A percentile compares a stretch with the other conserved stretches of the same genome.
Evolutionary conservation across 306 rosid genomes (phyloP).

Genomic region (Arachis stenosperma): DNA sequence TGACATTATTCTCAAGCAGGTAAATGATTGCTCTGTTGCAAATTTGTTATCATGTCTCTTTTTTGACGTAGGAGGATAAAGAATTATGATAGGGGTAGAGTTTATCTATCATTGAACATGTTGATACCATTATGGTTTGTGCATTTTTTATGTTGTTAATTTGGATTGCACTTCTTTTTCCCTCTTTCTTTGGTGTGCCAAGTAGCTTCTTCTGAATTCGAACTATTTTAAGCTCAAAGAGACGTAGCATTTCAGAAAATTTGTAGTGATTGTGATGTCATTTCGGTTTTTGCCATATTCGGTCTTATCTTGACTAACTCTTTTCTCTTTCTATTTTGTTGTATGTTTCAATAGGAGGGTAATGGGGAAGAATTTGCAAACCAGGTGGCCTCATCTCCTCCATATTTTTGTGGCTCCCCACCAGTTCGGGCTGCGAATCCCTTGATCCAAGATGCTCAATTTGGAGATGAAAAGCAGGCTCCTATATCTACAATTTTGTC

Average conservation of each 20-base stretch:
- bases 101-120: background rate
- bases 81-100: background rate
- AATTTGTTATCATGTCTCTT: background rate
- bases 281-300: background rate
- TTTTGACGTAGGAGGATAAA: background rate
- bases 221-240: background rate
- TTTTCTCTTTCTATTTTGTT: background rate
- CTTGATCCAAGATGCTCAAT: slow-evolving; percentile 69
- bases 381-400: slow-evolving; percentile 70
- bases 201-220: background rate
- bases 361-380: slow-evolving; percentile 51
- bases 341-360: slow-evolving; percentile 50
- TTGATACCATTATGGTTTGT: background rate
- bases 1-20: slow-evolving; percentile 72
- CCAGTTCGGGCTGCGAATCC: slow-evolving; percentile 80
- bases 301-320: background rate
- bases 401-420: slow-evolving; percentile 78
- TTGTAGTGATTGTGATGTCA: background rate
- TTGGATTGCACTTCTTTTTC: background rate
- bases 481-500: slow-evolving; percentile 53
- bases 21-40: slow-evolving; percentile 16
- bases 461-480: slow-evolving; percentile 59
- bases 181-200: background rate
- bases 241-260: background rate
- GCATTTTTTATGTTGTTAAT: background rate